Conservation (phyloP, 148 eudicot species). For the Chenopodium quinoa region DNA sequence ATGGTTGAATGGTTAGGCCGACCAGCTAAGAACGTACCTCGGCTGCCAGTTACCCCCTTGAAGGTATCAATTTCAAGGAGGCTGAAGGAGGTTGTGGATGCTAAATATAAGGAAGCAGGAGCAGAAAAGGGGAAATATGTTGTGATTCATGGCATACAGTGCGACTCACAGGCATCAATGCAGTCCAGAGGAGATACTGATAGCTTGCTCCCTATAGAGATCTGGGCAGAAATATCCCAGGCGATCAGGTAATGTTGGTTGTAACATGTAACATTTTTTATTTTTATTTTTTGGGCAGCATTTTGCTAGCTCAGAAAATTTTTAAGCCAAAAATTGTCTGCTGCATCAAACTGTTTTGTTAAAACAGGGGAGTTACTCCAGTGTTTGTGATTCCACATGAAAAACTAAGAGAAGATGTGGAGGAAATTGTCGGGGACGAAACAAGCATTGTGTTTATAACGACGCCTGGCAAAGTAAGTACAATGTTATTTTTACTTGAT, state of each 20-base stretch:
- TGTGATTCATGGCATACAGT: constrained; percentile 84
- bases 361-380: constrained; percentile 63
- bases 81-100: constrained; percentile 66
- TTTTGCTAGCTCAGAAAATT: not conserved
- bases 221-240: constrained; percentile 64
- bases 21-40: constrained; percentile 59
- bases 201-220: constrained; percentile 78
- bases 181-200: constrained; percentile 83
- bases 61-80: constrained; percentile 76
- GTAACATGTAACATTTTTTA: not conserved
- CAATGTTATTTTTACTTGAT: not conserved
- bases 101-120: constrained; percentile 68
- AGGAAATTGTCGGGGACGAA: constrained; percentile 66
- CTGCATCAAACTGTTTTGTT: constrained; percentile 6
- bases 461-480: constrained; percentile 82
- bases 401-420: constrained; percentile 81
- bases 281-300: not conserved
- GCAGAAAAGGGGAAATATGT: constrained; percentile 73
- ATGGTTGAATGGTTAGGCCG: constrained; percentile 87
- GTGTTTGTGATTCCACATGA: constrained; percentile 91
- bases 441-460: constrained; percentile 77
- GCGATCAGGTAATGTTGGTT: constrained; percentile 47
- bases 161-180: constrained; percentile 91
- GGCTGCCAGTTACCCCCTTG: constrained; percentile 53
- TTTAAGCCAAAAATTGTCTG: not conserved